Evolutionary conservation across 176 grass and related monocot genomes (phyloP).

Genomic region (Oryza nivara): DNA sequence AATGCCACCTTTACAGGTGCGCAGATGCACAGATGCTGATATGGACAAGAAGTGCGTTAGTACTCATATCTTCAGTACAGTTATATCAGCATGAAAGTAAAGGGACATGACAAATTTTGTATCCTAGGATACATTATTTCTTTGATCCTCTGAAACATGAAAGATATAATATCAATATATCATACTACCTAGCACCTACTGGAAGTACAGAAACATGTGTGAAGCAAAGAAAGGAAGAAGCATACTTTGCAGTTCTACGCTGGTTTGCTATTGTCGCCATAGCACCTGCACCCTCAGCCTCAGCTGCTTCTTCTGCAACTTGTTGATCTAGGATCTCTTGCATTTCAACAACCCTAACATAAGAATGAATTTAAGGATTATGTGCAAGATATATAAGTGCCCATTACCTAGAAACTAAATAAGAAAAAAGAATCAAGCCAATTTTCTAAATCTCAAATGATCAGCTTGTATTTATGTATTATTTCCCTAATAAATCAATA

Average conservation of each 20-base stretch:
- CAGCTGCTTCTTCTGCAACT: conserved; percentile 97
- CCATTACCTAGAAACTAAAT: conserved; percentile 11
- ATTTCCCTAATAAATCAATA: conserved; percentile 21
- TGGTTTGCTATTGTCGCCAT: conserved; percentile 91
- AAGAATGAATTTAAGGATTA: conserved; percentile 42
- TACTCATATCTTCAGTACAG: conserved; percentile 11
- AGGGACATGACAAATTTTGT: conserved; percentile 21
- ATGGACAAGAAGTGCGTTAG: neutral
- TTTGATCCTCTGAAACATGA: conserved; percentile 35
- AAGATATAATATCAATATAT: conserved; percentile 22
- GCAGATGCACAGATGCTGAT: neutral
- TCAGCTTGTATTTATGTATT: conserved; percentile 6
- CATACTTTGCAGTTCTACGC: conserved; percentile 89
- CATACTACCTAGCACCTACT: conserved; percentile 1
- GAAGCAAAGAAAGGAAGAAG: conserved; percentile 21
- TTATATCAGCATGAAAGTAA: conserved; percentile 26
- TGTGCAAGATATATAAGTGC: conserved; percentile 24
- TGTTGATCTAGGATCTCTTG: conserved; percentile 99
- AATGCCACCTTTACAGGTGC: conserved; percentile 2
- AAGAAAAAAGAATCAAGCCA: conserved; percentile 11
- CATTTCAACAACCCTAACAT: conserved; percentile 96
- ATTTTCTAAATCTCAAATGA: conserved; percentile 15
- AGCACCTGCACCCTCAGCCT: conserved; percentile 86
- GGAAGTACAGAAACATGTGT: conserved; percentile 10
- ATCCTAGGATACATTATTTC: conserved; percentile 27